phyloP scores from a whole-genome alignment of 345 rosid species.

The Acer yangbiense region DNA sequence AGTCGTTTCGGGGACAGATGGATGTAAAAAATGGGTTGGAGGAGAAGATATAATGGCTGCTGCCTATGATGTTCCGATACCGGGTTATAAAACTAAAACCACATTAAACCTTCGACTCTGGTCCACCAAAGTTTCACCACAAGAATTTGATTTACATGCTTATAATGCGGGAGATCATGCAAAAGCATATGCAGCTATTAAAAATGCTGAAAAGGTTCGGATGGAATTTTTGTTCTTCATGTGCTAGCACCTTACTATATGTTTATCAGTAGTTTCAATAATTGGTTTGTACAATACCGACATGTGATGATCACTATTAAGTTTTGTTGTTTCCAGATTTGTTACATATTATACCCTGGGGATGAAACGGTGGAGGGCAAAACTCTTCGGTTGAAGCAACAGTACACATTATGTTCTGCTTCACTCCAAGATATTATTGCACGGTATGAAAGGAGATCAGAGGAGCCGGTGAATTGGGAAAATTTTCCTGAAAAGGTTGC shows the following conservation, averaged over 20 bases:
- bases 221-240: background rate
- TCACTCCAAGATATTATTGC: constrained; percentile 54
- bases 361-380: constrained; percentile 54
- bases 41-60: constrained; percentile 45
- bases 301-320: background rate
- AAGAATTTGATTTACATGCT: constrained; percentile 42
- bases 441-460: constrained; percentile 45
- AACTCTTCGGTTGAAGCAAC: constrained; percentile 57
- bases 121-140: constrained; percentile 51
- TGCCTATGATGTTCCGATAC: constrained; percentile 54
- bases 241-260: background rate
- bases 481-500: constrained; percentile 51
- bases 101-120: constrained; percentile 51
- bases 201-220: constrained; percentile 50
- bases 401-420: constrained; percentile 55
- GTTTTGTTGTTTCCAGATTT: constrained; percentile 37
- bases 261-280: background rate
- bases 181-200: constrained; percentile 46
- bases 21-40: constrained; percentile 49
- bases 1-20: constrained; percentile 40
- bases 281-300: background rate
- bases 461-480: constrained; percentile 38
- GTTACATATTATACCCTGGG: constrained; percentile 54
- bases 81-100: constrained; percentile 53
- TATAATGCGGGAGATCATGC: constrained; percentile 51